These are phyloP conservation scores for Ceratobasidium sp. DNA, from an alignment of 1,284 basidiomycete species.

Conservation along the genomic window DNA sequence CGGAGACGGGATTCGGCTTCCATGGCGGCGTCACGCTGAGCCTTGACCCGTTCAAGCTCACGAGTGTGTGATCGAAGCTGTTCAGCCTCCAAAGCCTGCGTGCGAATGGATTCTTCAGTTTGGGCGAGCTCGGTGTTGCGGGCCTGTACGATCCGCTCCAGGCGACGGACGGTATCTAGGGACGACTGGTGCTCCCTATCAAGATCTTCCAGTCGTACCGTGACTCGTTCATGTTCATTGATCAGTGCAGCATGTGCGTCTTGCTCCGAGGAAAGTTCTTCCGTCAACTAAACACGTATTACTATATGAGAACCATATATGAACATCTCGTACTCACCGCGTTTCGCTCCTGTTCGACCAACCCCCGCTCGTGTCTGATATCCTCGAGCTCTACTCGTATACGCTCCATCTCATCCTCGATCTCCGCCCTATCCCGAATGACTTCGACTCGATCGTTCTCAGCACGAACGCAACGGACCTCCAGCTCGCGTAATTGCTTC, in stretches of 20 bases:
- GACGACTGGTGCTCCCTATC: constrained; percentile 16
- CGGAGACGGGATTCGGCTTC: constrained; percentile 37
- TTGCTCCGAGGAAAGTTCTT: constrained; percentile 11
- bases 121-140: constrained; percentile 34
- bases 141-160: constrained; percentile 28
- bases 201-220: constrained; percentile 3
- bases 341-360: constrained; percentile 26
- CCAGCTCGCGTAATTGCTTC: constrained; percentile 20
- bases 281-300: constrained; percentile 5
- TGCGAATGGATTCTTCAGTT: constrained; percentile 21
- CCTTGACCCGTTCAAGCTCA: constrained; percentile 29
- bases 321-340: constrained; percentile 1
- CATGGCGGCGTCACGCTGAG: constrained; percentile 30
- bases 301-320: not conserved
- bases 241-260: constrained; percentile 13
- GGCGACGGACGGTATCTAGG: constrained; percentile 25
- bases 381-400: constrained; percentile 28
- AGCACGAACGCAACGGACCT: constrained; percentile 16
- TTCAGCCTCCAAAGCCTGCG: constrained; percentile 18
- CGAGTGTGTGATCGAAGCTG: constrained; percentile 17
- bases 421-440: constrained; percentile 20
- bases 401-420: constrained; percentile 35
- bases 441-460: constrained; percentile 19
- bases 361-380: constrained; percentile 3
- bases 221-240: constrained; percentile 13